Evolutionary conservation across 768 basidiomycete species (phyloP).

Genomic region (Stropharia rugosoannulata): DNA sequence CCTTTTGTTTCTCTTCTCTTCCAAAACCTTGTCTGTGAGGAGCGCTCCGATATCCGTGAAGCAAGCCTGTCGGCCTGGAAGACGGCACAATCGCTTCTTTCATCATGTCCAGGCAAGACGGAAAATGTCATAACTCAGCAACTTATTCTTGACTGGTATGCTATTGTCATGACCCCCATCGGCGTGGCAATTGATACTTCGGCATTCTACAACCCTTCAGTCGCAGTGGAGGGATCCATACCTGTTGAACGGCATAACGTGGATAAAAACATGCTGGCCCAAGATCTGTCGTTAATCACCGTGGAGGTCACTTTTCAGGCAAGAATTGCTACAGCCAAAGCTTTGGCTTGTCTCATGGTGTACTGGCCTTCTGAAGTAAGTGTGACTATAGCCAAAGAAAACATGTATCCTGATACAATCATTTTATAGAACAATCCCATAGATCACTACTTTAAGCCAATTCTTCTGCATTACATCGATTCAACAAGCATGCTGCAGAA

Average conservation of each 20-base stretch:
- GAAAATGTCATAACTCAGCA: slow-evolving; percentile 55
- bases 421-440: slow-evolving; percentile 33
- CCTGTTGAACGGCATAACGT: slow-evolving; percentile 82
- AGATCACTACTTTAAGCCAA: slow-evolving; percentile 71
- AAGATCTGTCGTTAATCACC: slow-evolving; percentile 83
- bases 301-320: slow-evolving; percentile 77
- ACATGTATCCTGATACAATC: not conserved
- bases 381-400: not conserved
- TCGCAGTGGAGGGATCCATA: slow-evolving; percentile 44
- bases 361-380: slow-evolving; percentile 67
- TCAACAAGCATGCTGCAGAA: slow-evolving; percentile 93
- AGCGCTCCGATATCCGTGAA: slow-evolving; percentile 79
- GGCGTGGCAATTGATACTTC: slow-evolving; percentile 73
- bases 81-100: slow-evolving; percentile 59
- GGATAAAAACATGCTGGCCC: slow-evolving; percentile 92
- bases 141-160: slow-evolving; percentile 81
- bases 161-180: slow-evolving; percentile 85
- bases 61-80: slow-evolving; percentile 75
- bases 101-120: slow-evolving; percentile 44
- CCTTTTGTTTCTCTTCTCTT: slow-evolving; percentile 83
- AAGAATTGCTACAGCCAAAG: slow-evolving; percentile 73
- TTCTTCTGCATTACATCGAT: slow-evolving; percentile 76
- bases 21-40: slow-evolving; percentile 93
- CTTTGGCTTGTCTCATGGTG: slow-evolving; percentile 68
- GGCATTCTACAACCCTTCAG: slow-evolving; percentile 64